A percentile compares a stretch with the other conserved stretches of the same genome.
Evolutionary conservation across 768 basidiomycete genomes (phyloP).

Genomic region (Rhodotorula paludigena): DNA sequence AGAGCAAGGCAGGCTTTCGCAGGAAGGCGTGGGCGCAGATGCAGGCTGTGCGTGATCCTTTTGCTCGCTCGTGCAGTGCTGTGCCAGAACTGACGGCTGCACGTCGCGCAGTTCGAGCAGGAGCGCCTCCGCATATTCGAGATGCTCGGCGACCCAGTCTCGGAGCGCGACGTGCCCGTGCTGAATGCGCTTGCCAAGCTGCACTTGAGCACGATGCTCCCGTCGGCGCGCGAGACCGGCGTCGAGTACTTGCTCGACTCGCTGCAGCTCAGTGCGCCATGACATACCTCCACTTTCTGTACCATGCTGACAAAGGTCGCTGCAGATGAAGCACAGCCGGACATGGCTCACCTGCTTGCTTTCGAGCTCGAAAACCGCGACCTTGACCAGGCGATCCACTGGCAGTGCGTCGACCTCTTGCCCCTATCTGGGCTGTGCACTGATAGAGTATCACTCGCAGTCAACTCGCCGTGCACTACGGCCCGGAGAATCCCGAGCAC

Average conservation of each 20-base stretch:
- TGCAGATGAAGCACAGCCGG: conserved; percentile 3
- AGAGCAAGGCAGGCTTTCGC: not conserved
- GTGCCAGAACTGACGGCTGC: not conserved
- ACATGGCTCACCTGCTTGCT: not conserved
- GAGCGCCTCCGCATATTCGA: not conserved
- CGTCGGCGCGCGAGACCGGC: not conserved
- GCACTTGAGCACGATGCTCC: not conserved
- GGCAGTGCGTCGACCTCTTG: not conserved
- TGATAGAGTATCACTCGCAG: too few species aligned
- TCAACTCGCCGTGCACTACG: not conserved
- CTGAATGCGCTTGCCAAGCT: conserved; percentile 1
- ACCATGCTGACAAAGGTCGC: fast-evolving
- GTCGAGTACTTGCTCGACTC: not conserved
- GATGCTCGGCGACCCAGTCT: not conserved
- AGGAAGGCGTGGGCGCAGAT: not conserved
- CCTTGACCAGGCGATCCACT: not conserved
- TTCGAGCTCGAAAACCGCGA: not conserved
- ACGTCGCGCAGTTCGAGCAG: conserved; percentile 1
- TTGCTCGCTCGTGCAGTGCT: too few species aligned
- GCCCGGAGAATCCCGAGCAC: not conserved
- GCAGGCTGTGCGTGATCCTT: not conserved
- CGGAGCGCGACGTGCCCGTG: not conserved
- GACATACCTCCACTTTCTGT: not conserved
- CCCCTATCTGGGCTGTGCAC: not conserved
- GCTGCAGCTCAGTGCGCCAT: not conserved